Percentiles rank a stretch among this genome's conserved stretches.
Conservation (phyloP, 1,284 basidiomycete genomes). For the Papiliotrema fonsecae region DNA sequence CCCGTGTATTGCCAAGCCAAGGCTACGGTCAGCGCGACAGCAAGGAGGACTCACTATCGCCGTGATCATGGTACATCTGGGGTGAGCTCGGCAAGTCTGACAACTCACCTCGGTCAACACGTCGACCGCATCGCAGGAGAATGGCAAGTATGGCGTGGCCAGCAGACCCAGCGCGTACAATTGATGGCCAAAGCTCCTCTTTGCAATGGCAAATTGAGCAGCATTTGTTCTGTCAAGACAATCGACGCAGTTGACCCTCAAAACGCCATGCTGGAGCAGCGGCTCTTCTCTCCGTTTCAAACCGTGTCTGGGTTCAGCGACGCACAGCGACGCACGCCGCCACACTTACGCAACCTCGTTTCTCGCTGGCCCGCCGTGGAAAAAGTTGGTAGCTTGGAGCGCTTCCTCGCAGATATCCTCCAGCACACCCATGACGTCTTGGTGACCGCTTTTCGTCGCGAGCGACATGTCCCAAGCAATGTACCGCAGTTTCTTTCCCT, state of each 20-base stretch:
- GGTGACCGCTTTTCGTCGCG: constrained; percentile 80
- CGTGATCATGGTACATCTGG: constrained; percentile 93
- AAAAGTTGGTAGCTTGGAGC: constrained; percentile 86
- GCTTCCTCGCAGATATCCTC: constrained; percentile 95
- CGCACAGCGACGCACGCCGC: not conserved
- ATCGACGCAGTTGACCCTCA: constrained; percentile 89
- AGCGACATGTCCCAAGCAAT: constrained; percentile 95
- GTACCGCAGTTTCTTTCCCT: constrained; percentile 80
- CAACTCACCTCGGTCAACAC: constrained; percentile 73
- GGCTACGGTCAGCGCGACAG: constrained; percentile 52
- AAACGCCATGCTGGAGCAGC: constrained; percentile 83
- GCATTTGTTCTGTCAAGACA: constrained; percentile 97
- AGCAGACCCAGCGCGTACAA: constrained; percentile 89
- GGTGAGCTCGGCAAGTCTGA: not conserved
- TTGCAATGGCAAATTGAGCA: constrained; percentile 96
- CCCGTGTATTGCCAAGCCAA: constrained; percentile 96
- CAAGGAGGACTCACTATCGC: constrained; percentile 64
- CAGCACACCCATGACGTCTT: constrained; percentile 92
- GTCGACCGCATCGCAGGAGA: constrained; percentile 93
- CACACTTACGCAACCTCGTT: constrained; percentile 28
- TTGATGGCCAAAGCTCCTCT: constrained; percentile 91
- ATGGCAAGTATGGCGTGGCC: constrained; percentile 74
- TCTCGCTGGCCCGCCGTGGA: constrained; percentile 59
- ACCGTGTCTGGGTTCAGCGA: constrained; percentile 5
- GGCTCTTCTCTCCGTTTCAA: constrained; percentile 62